Conservation (phyloP, 352 stramenopile species). For the Albugo laibachii region DNA sequence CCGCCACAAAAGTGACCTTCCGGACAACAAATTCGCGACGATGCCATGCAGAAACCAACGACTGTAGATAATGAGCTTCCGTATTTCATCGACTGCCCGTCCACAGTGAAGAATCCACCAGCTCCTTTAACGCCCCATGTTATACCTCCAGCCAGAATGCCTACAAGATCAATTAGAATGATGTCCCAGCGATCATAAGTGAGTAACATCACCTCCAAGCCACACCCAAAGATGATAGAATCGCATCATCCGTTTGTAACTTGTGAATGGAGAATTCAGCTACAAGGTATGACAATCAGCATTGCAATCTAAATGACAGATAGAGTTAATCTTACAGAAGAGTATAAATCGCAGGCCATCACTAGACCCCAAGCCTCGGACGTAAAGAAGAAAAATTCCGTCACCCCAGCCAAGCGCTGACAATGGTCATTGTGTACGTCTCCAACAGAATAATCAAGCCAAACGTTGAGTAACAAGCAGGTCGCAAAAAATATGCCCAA, state of each 20-base stretch:
- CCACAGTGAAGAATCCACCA: slow-evolving; percentile 71
- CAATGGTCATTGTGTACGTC: slow-evolving; percentile 21
- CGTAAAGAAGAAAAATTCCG: slow-evolving; percentile 56
- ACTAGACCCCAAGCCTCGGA: slow-evolving; percentile 74
- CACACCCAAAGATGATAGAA: slow-evolving; percentile 15
- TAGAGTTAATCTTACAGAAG: slow-evolving; percentile 9
- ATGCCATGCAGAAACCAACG: slow-evolving; percentile 68
- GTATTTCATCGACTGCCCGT: slow-evolving; percentile 68
- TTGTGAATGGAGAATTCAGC: slow-evolving; percentile 75
- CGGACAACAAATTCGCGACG: slow-evolving; percentile 60
- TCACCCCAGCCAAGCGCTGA: slow-evolving; percentile 38
- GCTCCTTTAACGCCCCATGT: slow-evolving; percentile 40
- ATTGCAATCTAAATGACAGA: slow-evolving; percentile 6
- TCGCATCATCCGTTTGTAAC: slow-evolving; percentile 52
- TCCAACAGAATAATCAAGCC: slow-evolving; percentile 26
- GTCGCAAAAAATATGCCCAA: slow-evolving; percentile 49
- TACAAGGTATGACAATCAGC: slow-evolving; percentile 2
- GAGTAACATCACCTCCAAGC: slow-evolving; percentile 16
- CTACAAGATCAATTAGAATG: slow-evolving; percentile 67
- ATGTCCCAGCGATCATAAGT: slow-evolving; percentile 34
- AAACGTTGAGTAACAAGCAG: slow-evolving; percentile 48
- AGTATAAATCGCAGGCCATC: slow-evolving; percentile 51
- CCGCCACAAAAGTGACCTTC: slow-evolving; percentile 17
- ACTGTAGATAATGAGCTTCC: slow-evolving; percentile 33
- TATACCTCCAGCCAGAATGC: slow-evolving; percentile 16